A percentile compares a stretch with the other conserved stretches of the same genome.
These are phyloP conservation scores for Athelia sp. DNA, from an alignment of 1,284 basidiomycete species.

Conservation along the genomic window DNA sequence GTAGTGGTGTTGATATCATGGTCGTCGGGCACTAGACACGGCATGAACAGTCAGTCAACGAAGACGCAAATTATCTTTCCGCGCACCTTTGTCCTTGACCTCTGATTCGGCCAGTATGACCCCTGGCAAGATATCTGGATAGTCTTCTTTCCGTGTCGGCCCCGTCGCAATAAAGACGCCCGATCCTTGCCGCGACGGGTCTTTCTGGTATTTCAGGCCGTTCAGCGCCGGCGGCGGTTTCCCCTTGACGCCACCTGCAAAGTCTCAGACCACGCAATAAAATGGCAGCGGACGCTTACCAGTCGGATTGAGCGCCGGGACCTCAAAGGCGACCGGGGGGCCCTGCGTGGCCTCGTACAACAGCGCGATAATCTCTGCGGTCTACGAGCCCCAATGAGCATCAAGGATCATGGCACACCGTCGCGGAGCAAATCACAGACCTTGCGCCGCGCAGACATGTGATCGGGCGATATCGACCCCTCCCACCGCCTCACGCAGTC, in stretches of 20 bases:
- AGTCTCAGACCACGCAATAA: neutral
- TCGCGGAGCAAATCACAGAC: conserved; percentile 35
- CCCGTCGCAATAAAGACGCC: conserved; percentile 79
- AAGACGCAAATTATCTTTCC: too few relatives aligned
- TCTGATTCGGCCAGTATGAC: neutral
- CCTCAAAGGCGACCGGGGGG: conserved; percentile 50
- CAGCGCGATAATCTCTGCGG: conserved; percentile 87
- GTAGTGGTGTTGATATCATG: neutral
- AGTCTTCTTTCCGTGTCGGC: conserved; percentile 35
- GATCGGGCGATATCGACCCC: conserved; percentile 70
- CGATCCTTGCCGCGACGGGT: conserved; percentile 72
- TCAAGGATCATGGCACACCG: conserved; percentile 6
- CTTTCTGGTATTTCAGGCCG: conserved; percentile 67
- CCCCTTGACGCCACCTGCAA: conserved; percentile 51
- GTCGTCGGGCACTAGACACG: too few relatives aligned
- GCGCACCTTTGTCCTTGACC: too few relatives aligned
- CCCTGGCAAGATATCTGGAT: conserved; percentile 43
- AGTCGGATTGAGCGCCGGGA: conserved; percentile 67
- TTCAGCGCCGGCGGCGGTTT: conserved; percentile 50
- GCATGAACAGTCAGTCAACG: conserved; percentile 10
- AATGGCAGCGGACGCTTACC: neutral
- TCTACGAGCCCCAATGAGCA: conserved; percentile 43
- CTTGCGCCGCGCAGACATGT: conserved; percentile 89
- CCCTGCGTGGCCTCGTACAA: conserved; percentile 89
- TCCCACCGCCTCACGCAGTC: conserved; percentile 87